phyloP scores from a whole-genome alignment of 495 filamentous ascomycete species.

The Podospora didyma region DNA sequence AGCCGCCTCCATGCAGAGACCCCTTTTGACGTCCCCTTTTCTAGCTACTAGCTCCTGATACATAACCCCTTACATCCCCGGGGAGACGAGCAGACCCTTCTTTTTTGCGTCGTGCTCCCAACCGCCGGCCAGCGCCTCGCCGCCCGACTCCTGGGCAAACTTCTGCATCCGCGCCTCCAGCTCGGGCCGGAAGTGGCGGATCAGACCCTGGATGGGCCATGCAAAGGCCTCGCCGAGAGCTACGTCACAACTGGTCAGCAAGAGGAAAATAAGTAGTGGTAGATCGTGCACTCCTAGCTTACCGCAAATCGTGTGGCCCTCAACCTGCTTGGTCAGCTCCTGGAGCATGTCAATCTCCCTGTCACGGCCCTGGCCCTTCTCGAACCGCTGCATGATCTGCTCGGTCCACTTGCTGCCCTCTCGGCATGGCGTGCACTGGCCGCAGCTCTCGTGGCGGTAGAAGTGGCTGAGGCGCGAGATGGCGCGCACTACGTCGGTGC shows the following conservation, averaged over 20 bases:
- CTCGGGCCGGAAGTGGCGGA: conserved; percentile 95
- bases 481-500: conserved; percentile 87
- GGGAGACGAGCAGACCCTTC: conserved; percentile 80
- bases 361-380: conserved; percentile 80
- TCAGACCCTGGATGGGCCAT: conserved; percentile 96
- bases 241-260: conserved; percentile 15
- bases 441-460: conserved; percentile 97
- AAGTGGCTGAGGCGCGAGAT: conserved; percentile 91
- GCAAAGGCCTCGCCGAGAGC: conserved; percentile 95
- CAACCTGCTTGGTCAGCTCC: conserved; percentile 98
- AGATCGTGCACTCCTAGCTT: conserved; percentile 23
- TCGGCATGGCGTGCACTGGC: conserved; percentile 96
- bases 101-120: conserved; percentile 73
- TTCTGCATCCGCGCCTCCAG: conserved; percentile 82
- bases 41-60: no score
- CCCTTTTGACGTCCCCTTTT: no score
- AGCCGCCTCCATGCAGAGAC: background rate
- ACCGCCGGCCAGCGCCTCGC: conserved; percentile 75
- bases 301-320: conserved; percentile 98
- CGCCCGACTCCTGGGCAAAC: conserved; percentile 64
- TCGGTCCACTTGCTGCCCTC: conserved; percentile 98
- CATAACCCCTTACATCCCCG: conserved; percentile 63
- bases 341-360: conserved; percentile 99
- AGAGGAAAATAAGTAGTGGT: no score
- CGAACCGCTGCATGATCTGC: conserved; percentile 96